A percentile compares a stretch with the other conserved stretches of the same genome.
Conservation (phyloP, 352 stramenopile genomes). For the Lagenidium sp. region DNA sequence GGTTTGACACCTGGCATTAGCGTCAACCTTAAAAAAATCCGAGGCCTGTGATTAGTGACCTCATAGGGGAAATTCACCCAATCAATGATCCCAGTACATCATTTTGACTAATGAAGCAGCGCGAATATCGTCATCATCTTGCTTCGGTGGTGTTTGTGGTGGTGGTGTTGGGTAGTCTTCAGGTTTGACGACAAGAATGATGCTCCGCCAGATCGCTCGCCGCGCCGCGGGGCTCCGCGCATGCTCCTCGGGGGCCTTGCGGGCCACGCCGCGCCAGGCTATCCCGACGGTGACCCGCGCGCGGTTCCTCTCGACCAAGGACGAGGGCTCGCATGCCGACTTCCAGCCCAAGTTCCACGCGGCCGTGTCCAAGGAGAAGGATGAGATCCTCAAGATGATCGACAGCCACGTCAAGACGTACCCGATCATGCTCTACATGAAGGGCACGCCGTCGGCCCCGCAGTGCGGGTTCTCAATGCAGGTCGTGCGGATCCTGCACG, state of each 20-base stretch:
- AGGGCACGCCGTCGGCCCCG: slow-evolving; percentile 94
- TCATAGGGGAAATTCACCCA: slow-evolving; percentile 1
- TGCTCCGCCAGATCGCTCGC: too few species aligned
- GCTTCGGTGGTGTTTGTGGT: too few species aligned
- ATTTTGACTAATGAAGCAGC: slow-evolving; percentile 4
- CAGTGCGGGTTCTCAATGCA: slow-evolving; percentile 97
- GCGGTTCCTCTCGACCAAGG: slow-evolving; percentile 38
- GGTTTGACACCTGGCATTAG: too few species aligned
- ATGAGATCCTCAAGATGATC: slow-evolving; percentile 88
- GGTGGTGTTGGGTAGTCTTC: too few species aligned
- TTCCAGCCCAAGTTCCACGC: slow-evolving; percentile 85
- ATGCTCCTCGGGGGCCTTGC: too few species aligned
- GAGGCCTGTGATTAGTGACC: neutral
- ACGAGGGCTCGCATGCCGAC: slow-evolving; percentile 78
- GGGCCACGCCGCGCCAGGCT: too few species aligned
- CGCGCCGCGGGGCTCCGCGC: too few species aligned
- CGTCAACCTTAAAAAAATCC: neutral
- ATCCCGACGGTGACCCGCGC: too few species aligned
- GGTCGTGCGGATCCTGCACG: slow-evolving; percentile 93
- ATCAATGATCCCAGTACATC: neutral
- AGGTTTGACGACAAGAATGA: too few species aligned
- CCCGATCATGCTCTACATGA: slow-evolving; percentile 99
- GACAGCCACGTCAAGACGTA: slow-evolving; percentile 87
- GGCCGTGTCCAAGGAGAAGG: slow-evolving; percentile 75
- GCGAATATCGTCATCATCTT: too few species aligned